These are phyloP conservation scores for Phalaenopsis equestris DNA, from an alignment of 106 monocot species.

Conservation along the genomic window DNA sequence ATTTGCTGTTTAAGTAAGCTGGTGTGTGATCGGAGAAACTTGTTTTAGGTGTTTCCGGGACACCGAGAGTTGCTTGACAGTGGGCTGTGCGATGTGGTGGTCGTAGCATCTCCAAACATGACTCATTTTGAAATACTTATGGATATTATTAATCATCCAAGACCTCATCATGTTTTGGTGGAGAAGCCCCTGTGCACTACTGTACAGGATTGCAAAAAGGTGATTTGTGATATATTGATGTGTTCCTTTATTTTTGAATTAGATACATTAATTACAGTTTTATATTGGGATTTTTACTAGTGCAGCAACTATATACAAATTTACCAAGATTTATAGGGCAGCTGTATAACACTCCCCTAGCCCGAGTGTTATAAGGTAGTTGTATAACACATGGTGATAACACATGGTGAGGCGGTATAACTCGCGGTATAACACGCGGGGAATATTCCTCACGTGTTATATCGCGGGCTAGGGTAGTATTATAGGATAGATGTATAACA, in stretches of 20 bases:
- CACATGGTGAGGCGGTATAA: too few relatives aligned
- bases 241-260: background rate
- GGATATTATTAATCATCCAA: constrained; percentile 60
- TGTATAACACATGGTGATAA: too few relatives aligned
- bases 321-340: too few relatives aligned
- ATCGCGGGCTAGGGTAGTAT: too few relatives aligned
- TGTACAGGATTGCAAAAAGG: constrained; percentile 67
- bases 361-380: too few relatives aligned
- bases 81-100: constrained; percentile 76
- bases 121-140: constrained; percentile 86
- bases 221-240: background rate
- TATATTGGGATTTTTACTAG: too few relatives aligned
- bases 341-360: too few relatives aligned
- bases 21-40: background rate
- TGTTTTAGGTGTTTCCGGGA: constrained; percentile 40
- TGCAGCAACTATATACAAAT: too few relatives aligned
- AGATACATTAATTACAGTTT: too few relatives aligned
- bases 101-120: constrained; percentile 94
- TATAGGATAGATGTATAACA: too few relatives aligned
- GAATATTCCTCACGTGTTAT: too few relatives aligned
- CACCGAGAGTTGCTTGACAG: constrained; percentile 72
- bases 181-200: constrained; percentile 94
- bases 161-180: constrained; percentile 64
- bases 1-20: background rate
- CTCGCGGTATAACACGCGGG: too few relatives aligned